Evolutionary conservation across 208 protist species (phyloP).

Genomic region (Borovskyia barvae): DNA sequence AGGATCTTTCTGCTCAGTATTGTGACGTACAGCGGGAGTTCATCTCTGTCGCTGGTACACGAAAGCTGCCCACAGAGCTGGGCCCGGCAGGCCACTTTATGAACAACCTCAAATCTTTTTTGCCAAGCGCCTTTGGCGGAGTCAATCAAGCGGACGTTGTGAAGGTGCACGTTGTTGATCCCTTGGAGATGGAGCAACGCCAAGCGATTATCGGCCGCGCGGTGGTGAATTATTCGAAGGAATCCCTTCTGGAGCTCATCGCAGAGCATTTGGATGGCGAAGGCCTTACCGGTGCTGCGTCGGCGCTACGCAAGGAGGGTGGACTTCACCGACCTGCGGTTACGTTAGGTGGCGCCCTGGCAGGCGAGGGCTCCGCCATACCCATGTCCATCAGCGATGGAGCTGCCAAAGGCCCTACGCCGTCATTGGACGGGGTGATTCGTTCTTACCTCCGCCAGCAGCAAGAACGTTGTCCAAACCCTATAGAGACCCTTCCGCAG

Average conservation of each 20-base stretch:
- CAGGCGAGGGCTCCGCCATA: conserved; percentile 2
- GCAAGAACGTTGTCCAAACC: conserved; percentile 76
- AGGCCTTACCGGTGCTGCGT: conserved; percentile 48
- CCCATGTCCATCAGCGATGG: conserved; percentile 26
- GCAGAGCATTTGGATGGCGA: conserved; percentile 66
- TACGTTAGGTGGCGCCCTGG: background rate
- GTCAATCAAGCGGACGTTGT: conserved; percentile 38
- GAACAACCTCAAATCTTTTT: conserved; percentile 77
- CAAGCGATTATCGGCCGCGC: conserved; percentile 71
- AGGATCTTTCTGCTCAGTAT: conserved; percentile 69
- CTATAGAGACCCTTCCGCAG: conserved; percentile 85
- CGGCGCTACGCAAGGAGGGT: conserved; percentile 46
- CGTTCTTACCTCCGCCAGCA: conserved; percentile 80
- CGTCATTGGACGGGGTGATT: conserved; percentile 58
- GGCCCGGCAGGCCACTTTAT: conserved; percentile 79
- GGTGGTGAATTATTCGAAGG: conserved; percentile 71
- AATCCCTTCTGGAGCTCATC: conserved; percentile 77
- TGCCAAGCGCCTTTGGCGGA: conserved; percentile 43
- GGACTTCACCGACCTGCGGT: conserved; percentile 10
- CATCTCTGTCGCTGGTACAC: conserved; percentile 62
- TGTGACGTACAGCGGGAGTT: conserved; percentile 77
- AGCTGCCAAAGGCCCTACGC: conserved; percentile 15
- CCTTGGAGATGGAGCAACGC: conserved; percentile 66
- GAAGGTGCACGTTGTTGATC: conserved; percentile 36
- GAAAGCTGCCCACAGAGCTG: conserved; percentile 62